Evolutionary conservation across 345 rosid species (phyloP).

Genomic region (Ailanthus altissimus): DNA sequence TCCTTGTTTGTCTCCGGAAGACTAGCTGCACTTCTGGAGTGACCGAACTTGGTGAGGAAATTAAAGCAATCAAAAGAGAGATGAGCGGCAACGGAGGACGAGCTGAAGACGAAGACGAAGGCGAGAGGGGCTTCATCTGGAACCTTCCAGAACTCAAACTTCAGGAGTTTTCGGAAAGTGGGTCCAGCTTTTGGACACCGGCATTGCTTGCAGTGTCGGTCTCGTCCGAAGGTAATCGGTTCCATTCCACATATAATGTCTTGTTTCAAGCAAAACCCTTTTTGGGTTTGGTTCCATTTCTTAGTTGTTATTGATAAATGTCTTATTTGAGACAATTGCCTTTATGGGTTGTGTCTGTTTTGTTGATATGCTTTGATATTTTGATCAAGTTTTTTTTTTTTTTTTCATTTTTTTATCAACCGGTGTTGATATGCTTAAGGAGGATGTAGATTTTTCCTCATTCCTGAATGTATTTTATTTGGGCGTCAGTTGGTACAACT

Average conservation of each 20-base stretch:
- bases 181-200: conserved; percentile 87
- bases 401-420: neutral
- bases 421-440: neutral
- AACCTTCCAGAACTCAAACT: conserved; percentile 69
- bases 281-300: neutral
- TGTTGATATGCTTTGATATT: too few relatives aligned
- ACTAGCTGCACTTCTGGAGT: too few relatives aligned
- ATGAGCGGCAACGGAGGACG: conserved; percentile 27
- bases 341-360: neutral
- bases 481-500: too few relatives aligned
- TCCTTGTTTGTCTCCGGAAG: too few relatives aligned
- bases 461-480: neutral
- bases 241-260: neutral
- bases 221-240: conserved; percentile 74
- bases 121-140: conserved; percentile 65
- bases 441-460: neutral
- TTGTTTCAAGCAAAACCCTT: too few relatives aligned
- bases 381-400: too few relatives aligned
- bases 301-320: neutral
- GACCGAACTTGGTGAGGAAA: too few relatives aligned
- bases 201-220: conserved; percentile 85
- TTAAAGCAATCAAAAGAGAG: too few relatives aligned
- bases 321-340: neutral
- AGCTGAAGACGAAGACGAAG: conserved; percentile 34
- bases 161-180: conserved; percentile 62